Evolutionary conservation across 2,329 filamentous ascomycete genomes (phyloP).

Genomic region (Exophiala xenobiotica): DNA sequence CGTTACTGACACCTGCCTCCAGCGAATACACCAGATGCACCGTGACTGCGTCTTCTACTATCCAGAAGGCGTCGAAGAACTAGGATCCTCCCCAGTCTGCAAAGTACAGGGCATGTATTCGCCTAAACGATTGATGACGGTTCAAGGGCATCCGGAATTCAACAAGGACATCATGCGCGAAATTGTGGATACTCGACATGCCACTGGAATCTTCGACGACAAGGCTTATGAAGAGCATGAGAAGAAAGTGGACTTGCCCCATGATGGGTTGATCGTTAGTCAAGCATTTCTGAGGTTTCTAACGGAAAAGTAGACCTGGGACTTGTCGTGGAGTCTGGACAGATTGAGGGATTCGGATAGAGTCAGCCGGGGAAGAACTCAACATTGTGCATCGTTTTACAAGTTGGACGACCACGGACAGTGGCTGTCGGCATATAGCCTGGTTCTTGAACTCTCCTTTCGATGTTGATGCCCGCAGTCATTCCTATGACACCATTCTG

Average conservation of each 20-base stretch:
- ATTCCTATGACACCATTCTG: conserved; percentile 33
- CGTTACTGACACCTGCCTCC: conserved; percentile 5
- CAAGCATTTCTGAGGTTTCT: conserved; percentile 75
- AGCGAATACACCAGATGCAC: conserved; percentile 78
- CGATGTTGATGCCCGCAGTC: neutral
- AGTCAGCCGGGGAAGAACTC: no score
- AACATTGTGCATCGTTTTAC: no score
- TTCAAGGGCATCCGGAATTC: conserved; percentile 89
- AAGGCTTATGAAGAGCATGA: conserved; percentile 68
- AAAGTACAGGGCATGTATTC: conserved; percentile 77
- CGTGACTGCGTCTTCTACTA: conserved; percentile 69
- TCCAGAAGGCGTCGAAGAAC: conserved; percentile 59
- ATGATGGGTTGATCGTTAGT: conserved; percentile 78
- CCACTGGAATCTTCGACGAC: conserved; percentile 67
- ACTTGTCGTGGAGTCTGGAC: no score
- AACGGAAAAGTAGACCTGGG: conserved; percentile 47
- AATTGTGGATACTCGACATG: conserved; percentile 64
- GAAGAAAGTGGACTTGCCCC: conserved; percentile 61
- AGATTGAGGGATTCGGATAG: no score
- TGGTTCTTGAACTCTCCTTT: neutral
- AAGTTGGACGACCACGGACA: no score
- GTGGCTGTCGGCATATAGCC: no score
- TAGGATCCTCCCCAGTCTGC: conserved; percentile 67
- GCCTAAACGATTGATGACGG: conserved; percentile 65
- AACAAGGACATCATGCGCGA: conserved; percentile 68